Evolutionary conservation across 2,329 filamentous ascomycete genomes (phyloP), one percentile per base, ranked within the genome.

Genomic region (Diaporthe vaccinii): DNA sequence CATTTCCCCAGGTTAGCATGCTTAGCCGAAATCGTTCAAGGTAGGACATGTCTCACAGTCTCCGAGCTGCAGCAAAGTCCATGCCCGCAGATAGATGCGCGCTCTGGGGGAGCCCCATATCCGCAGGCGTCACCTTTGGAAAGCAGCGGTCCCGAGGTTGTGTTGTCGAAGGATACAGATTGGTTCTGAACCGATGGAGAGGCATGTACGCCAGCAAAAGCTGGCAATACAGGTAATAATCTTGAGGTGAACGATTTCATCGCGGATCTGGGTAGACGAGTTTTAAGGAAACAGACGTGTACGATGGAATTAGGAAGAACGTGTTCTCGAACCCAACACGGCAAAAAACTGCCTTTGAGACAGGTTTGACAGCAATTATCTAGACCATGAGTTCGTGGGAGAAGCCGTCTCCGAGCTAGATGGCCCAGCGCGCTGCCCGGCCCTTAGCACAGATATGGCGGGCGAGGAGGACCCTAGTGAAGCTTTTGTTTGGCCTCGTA

Each of bases 61-160:
- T 70, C 15, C 6, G 51, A 9, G n/a, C 39, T 69, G 41, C 72
- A 74, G 62, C 72, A 74, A 49, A 74, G 72, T 28, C 53, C 62
- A 3, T 46, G 4, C 8, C 67, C 41, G 55, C 67, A 72, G 49
- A 62, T 34, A 31, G 55, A 46, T 9, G 14, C 44, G 14, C 20
- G 14, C 31, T 31, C 7, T 8, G 22, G 4, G 14, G 28, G 12
- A 25, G 14, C 25, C 1, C 4, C 28, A 15, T 44, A 58, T 55
- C 67, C 67, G 44, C 68, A 72, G 20, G 22, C 7, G 8, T 49
- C 25, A n/a, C 67, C 68, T 41, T 49, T 15, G 15, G 3, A 4
- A 4, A 49, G 22, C 31, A 74, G 25, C 34, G 14, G 15, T 6
- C 28, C n/a, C 14, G 12, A 41, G 34, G 49, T 46, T 28, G 10